Conservation (phyloP, 2,329 filamentous ascomycete species). For the Reticulascus tulasneorum region DNA sequence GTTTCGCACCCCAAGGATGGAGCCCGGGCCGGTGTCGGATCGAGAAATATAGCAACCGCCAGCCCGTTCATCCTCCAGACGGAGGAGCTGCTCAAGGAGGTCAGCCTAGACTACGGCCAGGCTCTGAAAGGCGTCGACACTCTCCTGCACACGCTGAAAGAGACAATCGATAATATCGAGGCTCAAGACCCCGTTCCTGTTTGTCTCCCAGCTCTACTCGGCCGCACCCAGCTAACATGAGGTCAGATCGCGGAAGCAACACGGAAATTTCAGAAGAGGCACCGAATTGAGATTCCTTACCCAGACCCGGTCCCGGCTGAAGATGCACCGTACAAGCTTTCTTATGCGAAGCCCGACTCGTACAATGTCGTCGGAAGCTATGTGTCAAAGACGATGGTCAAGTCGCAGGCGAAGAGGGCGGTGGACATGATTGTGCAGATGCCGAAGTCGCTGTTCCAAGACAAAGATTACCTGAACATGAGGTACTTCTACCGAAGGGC, state of each 20-base stretch:
- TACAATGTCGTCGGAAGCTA: conserved; percentile 91
- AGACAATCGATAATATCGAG: conserved; percentile 46
- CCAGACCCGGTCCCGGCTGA: conserved; percentile 73
- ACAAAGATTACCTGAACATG: conserved; percentile 91
- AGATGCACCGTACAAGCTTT: conserved; percentile 77
- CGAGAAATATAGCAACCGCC: conserved; percentile 38
- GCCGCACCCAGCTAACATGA: conserved; percentile 5
- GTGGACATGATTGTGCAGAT: conserved; percentile 88
- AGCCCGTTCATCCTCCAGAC: conserved; percentile 57
- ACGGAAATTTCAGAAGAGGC: conserved; percentile 61
- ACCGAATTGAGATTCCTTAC: conserved; percentile 74
- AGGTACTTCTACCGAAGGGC: conserved; percentile 93
- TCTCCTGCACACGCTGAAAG: conserved; percentile 49
- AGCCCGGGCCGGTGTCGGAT: no score
- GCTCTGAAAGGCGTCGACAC: conserved; percentile 44
- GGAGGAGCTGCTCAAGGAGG: conserved; percentile 54
- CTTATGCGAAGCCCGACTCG: conserved; percentile 69
- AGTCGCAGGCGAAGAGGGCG: conserved; percentile 52
- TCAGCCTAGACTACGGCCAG: conserved; percentile 47
- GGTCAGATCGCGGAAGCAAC: conserved; percentile 65
- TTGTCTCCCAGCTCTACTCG: conserved; percentile 19
- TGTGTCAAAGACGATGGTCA: conserved; percentile 68
- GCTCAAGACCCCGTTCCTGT: conserved; percentile 48
- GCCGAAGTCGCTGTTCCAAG: conserved; percentile 75
- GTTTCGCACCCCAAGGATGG: conserved; percentile 34